A percentile compares a stretch with the other conserved stretches of the same genome.
Evolutionary conservation across 768 basidiomycete species (phyloP).

Genomic region (Russula sp.): DNA sequence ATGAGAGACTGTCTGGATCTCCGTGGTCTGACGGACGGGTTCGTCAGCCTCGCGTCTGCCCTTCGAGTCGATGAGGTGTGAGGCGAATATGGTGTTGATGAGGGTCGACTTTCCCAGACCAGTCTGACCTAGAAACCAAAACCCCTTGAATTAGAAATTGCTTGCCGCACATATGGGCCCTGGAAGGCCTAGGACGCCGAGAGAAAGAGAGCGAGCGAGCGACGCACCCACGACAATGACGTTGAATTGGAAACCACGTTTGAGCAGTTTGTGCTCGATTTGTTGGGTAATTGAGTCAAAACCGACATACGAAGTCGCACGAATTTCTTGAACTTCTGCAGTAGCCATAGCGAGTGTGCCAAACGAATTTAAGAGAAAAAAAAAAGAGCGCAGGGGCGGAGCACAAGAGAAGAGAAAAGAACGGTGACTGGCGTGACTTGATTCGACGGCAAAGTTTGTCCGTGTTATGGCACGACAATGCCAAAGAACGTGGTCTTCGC

Average conservation of each 20-base stretch:
- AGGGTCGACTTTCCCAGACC: constrained; percentile 98
- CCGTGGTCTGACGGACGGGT: constrained; percentile 91
- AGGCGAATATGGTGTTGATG: constrained; percentile 98
- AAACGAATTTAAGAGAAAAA: not conserved
- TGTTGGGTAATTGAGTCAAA: constrained; percentile 97
- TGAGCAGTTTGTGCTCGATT: constrained; percentile 98
- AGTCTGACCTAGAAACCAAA: constrained; percentile 67
- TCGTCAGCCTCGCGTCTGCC: constrained; percentile 85
- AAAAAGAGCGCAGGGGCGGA: constrained; percentile 1
- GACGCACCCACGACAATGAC: constrained; percentile 90
- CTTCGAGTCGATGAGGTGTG: constrained; percentile 96
- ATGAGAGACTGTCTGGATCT: constrained; percentile 93
- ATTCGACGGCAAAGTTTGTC: constrained; percentile 10
- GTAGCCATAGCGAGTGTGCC: constrained; percentile 20
- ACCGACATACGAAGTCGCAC: constrained; percentile 90
- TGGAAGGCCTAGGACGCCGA: not conserved
- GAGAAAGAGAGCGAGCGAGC: not conserved
- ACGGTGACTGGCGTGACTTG: constrained; percentile 7
- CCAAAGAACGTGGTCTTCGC: not conserved
- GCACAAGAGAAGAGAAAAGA: constrained; percentile 3
- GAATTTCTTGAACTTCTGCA: constrained; percentile 58
- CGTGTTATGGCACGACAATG: constrained; percentile 11
- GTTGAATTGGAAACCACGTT: constrained; percentile 99
- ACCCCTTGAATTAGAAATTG: not conserved
- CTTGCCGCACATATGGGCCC: not conserved